Base-by-base conservation (phyloP, 495 filamentous ascomycete genomes). In the Xylaria telfairii region DNA sequence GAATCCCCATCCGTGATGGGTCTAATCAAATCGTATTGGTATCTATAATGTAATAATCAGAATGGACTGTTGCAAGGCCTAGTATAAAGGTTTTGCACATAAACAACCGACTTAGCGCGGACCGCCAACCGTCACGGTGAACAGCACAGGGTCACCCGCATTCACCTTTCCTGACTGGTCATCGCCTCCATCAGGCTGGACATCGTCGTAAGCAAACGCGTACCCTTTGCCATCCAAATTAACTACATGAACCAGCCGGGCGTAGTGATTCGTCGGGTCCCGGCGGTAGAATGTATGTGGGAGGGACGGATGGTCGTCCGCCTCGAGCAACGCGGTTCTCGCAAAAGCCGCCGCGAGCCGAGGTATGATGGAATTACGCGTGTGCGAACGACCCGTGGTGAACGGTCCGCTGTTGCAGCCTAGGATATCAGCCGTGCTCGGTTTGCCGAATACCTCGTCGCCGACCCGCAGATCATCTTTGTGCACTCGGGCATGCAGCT, bases 151-250 rank as follows among this genome's bases (percentile, higher is more conserved):
- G 70, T 84, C 87, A 0, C 83, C 82, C 72, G 88, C 89, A 68
- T 83, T 87, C 17, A 93, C 87, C 74, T 87, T 88, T 1, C 92
- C 92, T 34, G 87, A 89, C 76, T 92, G 88, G 76, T 93, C 90
- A 13, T 79, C 78, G 0, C 88, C 90, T 46, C 84, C 87, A 56
- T 86, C 81, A 0, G 87, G 87, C 65, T 87, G 85, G 21, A 94
- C 92, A 79, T 95, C 92, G 76, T 95, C 92, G 69, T 93, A 95
- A 2, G 92, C 91, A 77, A 94, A 94, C 0, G 91, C 90, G 78
- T 94, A 95, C 1, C 92, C 92, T 62, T 88, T 85, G 2, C 86
- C 83, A 79, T 93, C 92, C 8, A 88, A 68, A 71, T 90, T 91
- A 54, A 82, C 85, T 56, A 81, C 82, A 76, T 95, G 92, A 67